Base-by-base conservation (phyloP, 2,329 filamentous ascomycete species). In the Exophiala lecanii-corni region DNA sequence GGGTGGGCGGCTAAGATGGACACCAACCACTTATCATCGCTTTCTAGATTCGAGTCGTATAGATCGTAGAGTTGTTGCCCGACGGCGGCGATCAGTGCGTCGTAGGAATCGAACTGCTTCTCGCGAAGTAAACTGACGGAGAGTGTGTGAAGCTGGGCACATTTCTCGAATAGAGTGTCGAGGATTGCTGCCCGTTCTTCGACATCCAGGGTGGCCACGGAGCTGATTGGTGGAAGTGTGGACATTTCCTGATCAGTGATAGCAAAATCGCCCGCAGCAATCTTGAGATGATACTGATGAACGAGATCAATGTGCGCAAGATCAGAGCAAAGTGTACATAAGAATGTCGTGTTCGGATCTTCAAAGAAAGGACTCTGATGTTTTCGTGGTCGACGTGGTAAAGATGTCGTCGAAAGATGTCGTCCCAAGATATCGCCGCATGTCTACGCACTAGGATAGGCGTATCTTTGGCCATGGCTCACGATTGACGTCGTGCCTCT, bases 1-100 rank as follows among this genome's bases (percentile, higher is more conserved):
- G 89, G 89, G 62, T 96, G 89, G 6, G 86, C 82, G 39, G 79
- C 81, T 1, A 96, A 71, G 45, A 95, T 89, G 12, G 73, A 71
- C 32, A 87, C 77, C 0, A 96, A 74, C 47, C 72, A 77, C 37
- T 67, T 57, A 5, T 69, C 74, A 48, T 81, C 73, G 26, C 68
- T 68, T 15, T 70, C 64, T 5, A 65, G 73, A 20, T 63, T 61
- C 5, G 72, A 73, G 3, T 73, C 70, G 6, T 74, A 71, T 2
- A 89, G 72, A 2, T 72, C 70, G 9, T 72, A 73, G 40, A 95
- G 74, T 54, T 81, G 75, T 7, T 71, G 60, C 13, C 81, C 77
- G 31, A 92, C 73, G 32, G 78, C 74, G 35, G 76, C 70, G 57
- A 94, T 82, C 5, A 95, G 72, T 25, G 78, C 73, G 5, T 70